Percentiles rank a stretch among this genome's conserved stretches.
Evolutionary conservation across 169 alveolate genomes (phyloP).

Genomic region (Plasmodium sp.): DNA sequence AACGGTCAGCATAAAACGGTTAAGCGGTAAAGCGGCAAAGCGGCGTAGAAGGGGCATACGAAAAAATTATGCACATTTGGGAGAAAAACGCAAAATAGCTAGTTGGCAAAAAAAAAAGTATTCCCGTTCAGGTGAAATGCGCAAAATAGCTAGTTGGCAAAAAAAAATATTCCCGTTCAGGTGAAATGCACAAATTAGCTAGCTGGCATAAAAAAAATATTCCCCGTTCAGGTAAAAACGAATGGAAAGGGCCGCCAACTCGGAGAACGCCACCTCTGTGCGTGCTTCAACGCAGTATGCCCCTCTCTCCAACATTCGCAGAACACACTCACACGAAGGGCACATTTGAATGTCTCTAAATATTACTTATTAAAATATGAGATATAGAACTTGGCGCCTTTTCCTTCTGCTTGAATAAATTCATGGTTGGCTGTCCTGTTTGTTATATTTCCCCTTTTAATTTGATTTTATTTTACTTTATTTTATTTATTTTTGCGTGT

Average conservation of each 20-base stretch:
- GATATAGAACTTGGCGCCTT: slow-evolving; percentile 51
- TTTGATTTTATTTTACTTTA: not conserved
- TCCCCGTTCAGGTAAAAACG: not conserved
- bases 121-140: not conserved
- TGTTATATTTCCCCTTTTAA: not conserved
- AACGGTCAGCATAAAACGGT: not conserved
- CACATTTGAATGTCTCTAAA: not conserved
- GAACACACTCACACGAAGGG: not conserved
- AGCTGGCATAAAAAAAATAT: not conserved
- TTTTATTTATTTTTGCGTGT: not conserved
- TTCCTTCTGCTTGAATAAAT: slow-evolving; percentile 45
- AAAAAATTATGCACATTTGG: not conserved
- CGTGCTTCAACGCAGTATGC: not conserved
- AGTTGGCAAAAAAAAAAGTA: not conserved
- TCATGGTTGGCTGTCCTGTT: slow-evolving; percentile 23
- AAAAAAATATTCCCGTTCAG: not conserved
- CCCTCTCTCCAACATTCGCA: not conserved
- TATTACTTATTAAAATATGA: slow-evolving; percentile 66
- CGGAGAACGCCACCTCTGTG: not conserved
- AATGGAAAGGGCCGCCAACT: not conserved
- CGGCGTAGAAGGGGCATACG: not conserved
- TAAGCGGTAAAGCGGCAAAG: not conserved
- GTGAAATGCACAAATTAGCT: not conserved
- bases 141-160: not conserved
- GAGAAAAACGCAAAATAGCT: not conserved